Evolutionary conservation across 371 early-diverging fungal species (phyloP).

Genomic region (Mucor indicus): DNA sequence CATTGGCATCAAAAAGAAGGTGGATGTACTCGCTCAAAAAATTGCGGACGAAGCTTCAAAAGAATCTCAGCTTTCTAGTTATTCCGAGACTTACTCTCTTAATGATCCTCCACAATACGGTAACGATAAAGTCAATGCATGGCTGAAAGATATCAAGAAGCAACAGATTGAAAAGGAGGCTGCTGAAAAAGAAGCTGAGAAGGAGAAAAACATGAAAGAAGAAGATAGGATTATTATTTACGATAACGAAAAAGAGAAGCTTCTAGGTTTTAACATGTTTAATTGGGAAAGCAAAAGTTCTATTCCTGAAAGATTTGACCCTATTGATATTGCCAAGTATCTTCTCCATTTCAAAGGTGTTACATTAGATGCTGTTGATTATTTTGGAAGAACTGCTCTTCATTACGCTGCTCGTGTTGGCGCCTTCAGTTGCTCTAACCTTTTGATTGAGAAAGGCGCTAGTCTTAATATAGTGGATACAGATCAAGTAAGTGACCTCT

Average conservation of each 20-base stretch:
- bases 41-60: constrained; percentile 7
- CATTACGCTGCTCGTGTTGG: constrained; percentile 62
- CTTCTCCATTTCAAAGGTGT: constrained; percentile 18
- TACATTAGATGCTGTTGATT: constrained; percentile 28
- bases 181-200: neutral
- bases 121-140: neutral
- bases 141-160: constrained; percentile 10
- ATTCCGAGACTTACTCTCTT: constrained; percentile 1
- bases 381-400: constrained; percentile 50
- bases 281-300: neutral
- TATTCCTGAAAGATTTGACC: constrained; percentile 37
- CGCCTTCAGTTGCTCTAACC: constrained; percentile 53
- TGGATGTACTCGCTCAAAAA: constrained; percentile 14
- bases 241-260: constrained; percentile 1
- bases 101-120: neutral
- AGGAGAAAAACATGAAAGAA: neutral
- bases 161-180: neutral
- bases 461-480: constrained; percentile 40
- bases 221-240: neutral
- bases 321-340: constrained; percentile 54
- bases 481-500: constrained; percentile 37
- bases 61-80: constrained; percentile 7
- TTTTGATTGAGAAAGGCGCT: constrained; percentile 32
- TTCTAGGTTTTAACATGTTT: constrained; percentile 4
- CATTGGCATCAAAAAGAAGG: constrained; percentile 7